A percentile compares a stretch with the other conserved stretches of the same genome.
Conservation (phyloP, 1,139 yeast genomes). For the Candida frijolesensis region DNA sequence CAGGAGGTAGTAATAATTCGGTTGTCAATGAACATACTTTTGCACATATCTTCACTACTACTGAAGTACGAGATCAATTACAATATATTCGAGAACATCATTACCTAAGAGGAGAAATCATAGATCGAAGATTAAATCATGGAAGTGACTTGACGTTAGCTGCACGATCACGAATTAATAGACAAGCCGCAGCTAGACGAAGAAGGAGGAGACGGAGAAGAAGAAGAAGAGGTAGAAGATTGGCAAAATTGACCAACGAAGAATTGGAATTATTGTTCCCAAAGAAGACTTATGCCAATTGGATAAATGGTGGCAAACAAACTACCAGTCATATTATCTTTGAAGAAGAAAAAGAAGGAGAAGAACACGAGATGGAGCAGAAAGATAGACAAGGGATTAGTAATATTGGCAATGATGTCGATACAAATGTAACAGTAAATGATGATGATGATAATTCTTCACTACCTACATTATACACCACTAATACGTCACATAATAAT, state of each 20-base stretch:
- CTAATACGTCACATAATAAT: not conserved
- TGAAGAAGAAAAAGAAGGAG: not conserved
- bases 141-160: not conserved
- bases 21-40: conserved; percentile 10
- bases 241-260: conserved; percentile 56
- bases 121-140: conserved; percentile 27
- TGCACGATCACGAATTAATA: conserved; percentile 3
- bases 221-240: conserved; percentile 44
- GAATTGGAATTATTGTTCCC: conserved; percentile 74
- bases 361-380: conserved; percentile 6
- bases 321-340: too few relatives aligned
- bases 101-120: conserved; percentile 31
- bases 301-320: conserved; percentile 62
- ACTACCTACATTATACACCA: not conserved
- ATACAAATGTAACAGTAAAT: not conserved
- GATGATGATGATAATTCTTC: conserved; percentile 4
- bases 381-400: not conserved
- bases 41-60: conserved; percentile 14
- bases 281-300: conserved; percentile 56
- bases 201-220: conserved; percentile 26
- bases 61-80: conserved; percentile 39
- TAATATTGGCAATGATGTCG: not conserved
- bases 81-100: conserved; percentile 37
- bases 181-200: conserved; percentile 8
- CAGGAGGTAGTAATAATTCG: conserved; percentile 1